Conservation (phyloP, 257 asterid genomes). For the Solanum lignicaule region DNA sequence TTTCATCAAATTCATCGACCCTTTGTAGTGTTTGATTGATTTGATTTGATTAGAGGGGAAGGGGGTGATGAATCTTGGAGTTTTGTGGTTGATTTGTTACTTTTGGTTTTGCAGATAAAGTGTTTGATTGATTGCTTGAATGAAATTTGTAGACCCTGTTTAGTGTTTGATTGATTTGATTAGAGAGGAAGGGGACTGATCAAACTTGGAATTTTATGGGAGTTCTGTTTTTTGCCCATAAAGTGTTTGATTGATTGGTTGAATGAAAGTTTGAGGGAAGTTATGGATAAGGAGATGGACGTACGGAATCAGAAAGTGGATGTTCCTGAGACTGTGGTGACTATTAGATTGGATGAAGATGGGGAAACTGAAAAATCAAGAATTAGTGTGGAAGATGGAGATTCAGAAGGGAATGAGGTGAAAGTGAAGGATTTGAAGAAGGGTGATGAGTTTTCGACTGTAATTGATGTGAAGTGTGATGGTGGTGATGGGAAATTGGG, state of each 20-base stretch:
- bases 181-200: not conserved
- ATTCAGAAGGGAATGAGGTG: not conserved
- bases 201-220: not conserved
- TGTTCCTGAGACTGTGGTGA: not conserved
- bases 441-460: constrained; percentile 19
- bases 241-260: not conserved
- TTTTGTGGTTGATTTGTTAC: not conserved
- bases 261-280: not conserved
- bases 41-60: not conserved
- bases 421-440: not conserved
- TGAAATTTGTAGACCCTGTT: not conserved
- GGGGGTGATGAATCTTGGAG: not conserved
- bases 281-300: not conserved
- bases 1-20: not conserved
- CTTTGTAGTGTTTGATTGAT: not conserved
- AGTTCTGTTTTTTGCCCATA: not conserved
- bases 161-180: not conserved
- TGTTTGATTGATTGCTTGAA: not conserved
- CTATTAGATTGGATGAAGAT: not conserved
- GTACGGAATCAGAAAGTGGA: not conserved
- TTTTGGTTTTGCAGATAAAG: not conserved
- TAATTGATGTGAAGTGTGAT: constrained; percentile 24
- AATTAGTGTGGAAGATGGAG: not conserved
- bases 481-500: not conserved
- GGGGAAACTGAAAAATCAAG: not conserved